These are phyloP conservation scores for Epichloe typhina DNA, from an alignment of 2,329 filamentous ascomycete genomes.

Conservation along the genomic window DNA sequence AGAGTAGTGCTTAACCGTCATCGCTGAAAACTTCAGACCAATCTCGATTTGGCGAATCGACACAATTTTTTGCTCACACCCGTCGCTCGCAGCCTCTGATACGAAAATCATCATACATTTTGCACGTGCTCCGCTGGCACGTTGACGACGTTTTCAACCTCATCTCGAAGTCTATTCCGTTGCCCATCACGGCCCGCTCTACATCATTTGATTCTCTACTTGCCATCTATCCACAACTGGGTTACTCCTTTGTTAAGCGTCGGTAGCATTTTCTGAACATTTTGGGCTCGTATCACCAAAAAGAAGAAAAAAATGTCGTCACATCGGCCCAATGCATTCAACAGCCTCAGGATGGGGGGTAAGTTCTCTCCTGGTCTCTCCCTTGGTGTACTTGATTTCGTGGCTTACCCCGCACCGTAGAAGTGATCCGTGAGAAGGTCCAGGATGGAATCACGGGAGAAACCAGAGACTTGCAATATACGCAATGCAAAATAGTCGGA, in stretches of 20 bases:
- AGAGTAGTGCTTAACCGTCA: not conserved
- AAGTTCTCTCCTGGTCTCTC: conserved; percentile 28
- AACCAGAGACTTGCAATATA: conserved; percentile 93
- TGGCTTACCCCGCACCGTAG: conserved; percentile 33
- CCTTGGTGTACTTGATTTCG: conserved; percentile 5
- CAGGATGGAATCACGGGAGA: conserved; percentile 96
- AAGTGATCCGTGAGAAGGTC: conserved; percentile 97
- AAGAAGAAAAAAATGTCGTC: conserved; percentile 55
- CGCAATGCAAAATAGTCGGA: conserved; percentile 98
- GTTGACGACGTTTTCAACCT: not conserved
- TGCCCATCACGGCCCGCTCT: conserved; percentile 25
- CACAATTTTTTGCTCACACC: not conserved
- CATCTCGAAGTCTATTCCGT: conserved; percentile 6
- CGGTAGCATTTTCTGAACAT: conserved; percentile 15
- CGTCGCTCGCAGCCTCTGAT: not conserved
- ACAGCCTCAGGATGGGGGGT: conserved; percentile 89
- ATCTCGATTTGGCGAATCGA: not conserved
- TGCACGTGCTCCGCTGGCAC: not conserved
- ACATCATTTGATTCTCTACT: conserved; percentile 16
- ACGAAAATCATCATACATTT: not conserved
- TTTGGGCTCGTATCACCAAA: conserved; percentile 12
- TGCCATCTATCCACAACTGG: conserved; percentile 14
- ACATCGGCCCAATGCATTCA: conserved; percentile 83
- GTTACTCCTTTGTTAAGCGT: conserved; percentile 11
- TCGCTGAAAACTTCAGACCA: conserved; percentile 1